These are phyloP conservation scores for Mycosphaerella sp. DNA, from an alignment of 2,329 filamentous ascomycete genomes.

Conservation along the genomic window DNA sequence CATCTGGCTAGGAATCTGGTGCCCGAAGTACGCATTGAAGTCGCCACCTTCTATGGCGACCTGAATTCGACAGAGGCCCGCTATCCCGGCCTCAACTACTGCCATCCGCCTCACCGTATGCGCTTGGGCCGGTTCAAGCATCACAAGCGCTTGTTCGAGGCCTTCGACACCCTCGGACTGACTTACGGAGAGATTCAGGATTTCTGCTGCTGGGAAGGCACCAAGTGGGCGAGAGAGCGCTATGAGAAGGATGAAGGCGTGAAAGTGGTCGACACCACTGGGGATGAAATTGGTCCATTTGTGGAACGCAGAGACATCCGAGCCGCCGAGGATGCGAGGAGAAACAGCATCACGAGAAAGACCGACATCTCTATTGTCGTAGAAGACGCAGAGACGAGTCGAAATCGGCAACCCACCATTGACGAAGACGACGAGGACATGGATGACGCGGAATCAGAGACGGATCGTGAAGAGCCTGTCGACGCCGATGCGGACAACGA, in stretches of 20 bases:
- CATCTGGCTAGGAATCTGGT: slow-evolving; percentile 67
- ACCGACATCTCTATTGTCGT: slow-evolving; percentile 33
- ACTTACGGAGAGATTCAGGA: slow-evolving; percentile 64
- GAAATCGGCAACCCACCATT: slow-evolving; percentile 19
- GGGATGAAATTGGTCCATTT: slow-evolving; percentile 61
- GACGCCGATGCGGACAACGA: slow-evolving; percentile 17
- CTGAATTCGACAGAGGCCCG: slow-evolving; percentile 74
- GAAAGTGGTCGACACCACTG: slow-evolving; percentile 63
- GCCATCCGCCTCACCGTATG: slow-evolving; percentile 63
- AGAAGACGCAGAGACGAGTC: slow-evolving; percentile 23
- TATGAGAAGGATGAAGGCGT: slow-evolving; percentile 71
- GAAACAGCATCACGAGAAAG: slow-evolving; percentile 31
- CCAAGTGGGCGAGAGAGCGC: slow-evolving; percentile 73
- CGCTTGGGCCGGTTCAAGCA: slow-evolving; percentile 71
- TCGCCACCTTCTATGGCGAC: slow-evolving; percentile 70
- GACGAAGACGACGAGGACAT: slow-evolving; percentile 25
- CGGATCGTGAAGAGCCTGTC: slow-evolving; percentile 15
- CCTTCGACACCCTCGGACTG: slow-evolving; percentile 63
- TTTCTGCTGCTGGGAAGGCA: slow-evolving; percentile 77
- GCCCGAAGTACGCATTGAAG: slow-evolving; percentile 71
- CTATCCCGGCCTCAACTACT: slow-evolving; percentile 76
- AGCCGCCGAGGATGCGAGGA: slow-evolving; percentile 16
- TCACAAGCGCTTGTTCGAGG: slow-evolving; percentile 69
- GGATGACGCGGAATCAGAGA: slow-evolving; percentile 21
- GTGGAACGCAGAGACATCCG: slow-evolving; percentile 36